Conservation (phyloP, 306 rosid genomes). For the Trifolium fragiferum region DNA sequence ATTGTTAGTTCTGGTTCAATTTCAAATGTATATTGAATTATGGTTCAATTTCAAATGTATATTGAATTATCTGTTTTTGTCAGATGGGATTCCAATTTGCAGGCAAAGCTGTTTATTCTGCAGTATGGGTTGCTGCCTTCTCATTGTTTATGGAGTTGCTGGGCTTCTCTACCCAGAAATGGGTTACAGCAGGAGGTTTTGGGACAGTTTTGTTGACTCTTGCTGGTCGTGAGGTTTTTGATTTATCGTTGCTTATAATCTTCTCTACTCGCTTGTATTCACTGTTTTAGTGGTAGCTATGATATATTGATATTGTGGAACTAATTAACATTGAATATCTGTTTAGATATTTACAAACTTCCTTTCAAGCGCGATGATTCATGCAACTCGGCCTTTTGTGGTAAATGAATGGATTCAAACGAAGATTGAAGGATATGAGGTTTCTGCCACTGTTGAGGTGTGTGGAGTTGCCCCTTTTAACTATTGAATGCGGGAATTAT, state of each 20-base stretch:
- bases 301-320: conserved; percentile 29
- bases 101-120: conserved; percentile 87
- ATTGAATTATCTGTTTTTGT: conserved; percentile 33
- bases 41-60: too few relatives aligned
- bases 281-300: conserved; percentile 28
- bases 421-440: conserved; percentile 93
- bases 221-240: conserved; percentile 94
- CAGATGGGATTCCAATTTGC: conserved; percentile 99
- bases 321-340: conserved; percentile 36
- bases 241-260: conserved; percentile 17
- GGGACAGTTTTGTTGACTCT: conserved; percentile 97
- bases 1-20: conserved; percentile 21
- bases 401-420: conserved; percentile 96
- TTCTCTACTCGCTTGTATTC: conserved; percentile 13
- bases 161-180: conserved; percentile 93
- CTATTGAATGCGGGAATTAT: conserved; percentile 23
- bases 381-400: conserved; percentile 95
- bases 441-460: conserved; percentile 98
- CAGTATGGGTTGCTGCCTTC: conserved; percentile 95
- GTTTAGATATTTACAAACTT: conserved; percentile 92
- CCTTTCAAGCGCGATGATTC: conserved; percentile 95
- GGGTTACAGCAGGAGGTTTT: conserved; percentile 99
- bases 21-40: too few relatives aligned
- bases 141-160: conserved; percentile 93
- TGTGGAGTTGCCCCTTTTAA: conserved; percentile 36